phyloP scores from a whole-genome alignment of 805 yeast genomes.

The Geotrichum ghanense region DNA sequence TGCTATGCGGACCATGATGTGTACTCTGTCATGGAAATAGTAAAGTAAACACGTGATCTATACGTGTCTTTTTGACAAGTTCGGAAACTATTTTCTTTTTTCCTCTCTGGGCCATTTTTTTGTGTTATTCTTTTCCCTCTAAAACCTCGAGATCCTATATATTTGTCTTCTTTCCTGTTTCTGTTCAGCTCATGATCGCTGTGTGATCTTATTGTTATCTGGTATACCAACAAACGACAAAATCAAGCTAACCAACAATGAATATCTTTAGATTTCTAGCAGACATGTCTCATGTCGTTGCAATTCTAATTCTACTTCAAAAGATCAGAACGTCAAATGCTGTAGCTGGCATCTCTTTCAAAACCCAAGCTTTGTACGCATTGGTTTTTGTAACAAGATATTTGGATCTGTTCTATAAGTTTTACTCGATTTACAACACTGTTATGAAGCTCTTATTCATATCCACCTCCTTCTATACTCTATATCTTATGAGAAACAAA shows the following conservation, averaged over 20 bases:
- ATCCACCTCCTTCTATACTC: conserved; percentile 60
- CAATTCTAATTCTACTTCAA: conserved; percentile 64
- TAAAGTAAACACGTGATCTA: too few species aligned
- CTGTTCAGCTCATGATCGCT: too few species aligned
- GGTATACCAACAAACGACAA: too few species aligned
- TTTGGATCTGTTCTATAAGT: conserved; percentile 40
- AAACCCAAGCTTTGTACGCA: conserved; percentile 74
- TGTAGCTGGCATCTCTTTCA: conserved; percentile 74
- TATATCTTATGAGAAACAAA: conserved; percentile 55
- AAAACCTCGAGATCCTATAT: too few species aligned
- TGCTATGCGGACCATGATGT: too few species aligned
- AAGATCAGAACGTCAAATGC: conserved; percentile 55
- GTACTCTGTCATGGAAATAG: too few species aligned
- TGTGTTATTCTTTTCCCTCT: too few species aligned
- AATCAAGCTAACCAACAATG: background rate
- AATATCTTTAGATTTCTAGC: conserved; percentile 28
- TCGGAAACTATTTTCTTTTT: too few species aligned
- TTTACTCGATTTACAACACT: conserved; percentile 55
- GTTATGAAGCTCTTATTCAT: conserved; percentile 76
- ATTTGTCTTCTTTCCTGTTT: too few species aligned
- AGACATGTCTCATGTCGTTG: conserved; percentile 73
- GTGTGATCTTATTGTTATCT: too few species aligned
- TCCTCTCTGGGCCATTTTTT: too few species aligned
- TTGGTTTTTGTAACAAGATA: conserved; percentile 66
- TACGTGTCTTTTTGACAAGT: too few species aligned